Evolutionary conservation across 768 basidiomycete species (phyloP).

Genomic region (Tylopilus subfusipes): DNA sequence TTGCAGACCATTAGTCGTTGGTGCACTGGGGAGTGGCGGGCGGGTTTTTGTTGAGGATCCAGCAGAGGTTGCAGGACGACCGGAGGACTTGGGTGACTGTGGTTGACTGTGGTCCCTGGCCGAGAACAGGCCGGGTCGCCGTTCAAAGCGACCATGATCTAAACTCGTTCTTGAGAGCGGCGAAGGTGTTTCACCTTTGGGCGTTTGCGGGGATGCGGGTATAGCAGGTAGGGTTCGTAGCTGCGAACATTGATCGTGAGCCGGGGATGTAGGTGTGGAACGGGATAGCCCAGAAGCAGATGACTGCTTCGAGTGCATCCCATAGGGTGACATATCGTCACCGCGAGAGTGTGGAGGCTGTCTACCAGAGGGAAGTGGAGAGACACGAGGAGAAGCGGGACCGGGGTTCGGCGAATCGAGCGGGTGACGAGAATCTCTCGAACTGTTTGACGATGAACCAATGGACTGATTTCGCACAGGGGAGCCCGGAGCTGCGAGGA

Average conservation of each 20-base stretch:
- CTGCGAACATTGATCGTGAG: constrained; percentile 10
- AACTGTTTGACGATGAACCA: constrained; percentile 22
- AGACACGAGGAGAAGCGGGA: constrained; percentile 2
- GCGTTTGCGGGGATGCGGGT: constrained; percentile 30
- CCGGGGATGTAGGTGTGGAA: constrained; percentile 6
- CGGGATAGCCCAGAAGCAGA: constrained; percentile 17
- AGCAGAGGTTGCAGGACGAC: constrained; percentile 42
- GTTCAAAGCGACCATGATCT: constrained; percentile 13
- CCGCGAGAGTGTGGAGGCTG: neutral
- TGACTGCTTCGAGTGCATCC: constrained; percentile 21
- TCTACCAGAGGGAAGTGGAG: constrained; percentile 17
- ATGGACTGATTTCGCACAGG: constrained; percentile 23
- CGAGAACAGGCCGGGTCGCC: constrained; percentile 8
- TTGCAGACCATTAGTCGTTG: neutral
- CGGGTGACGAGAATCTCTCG: constrained; percentile 23
- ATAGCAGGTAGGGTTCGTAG: constrained; percentile 23
- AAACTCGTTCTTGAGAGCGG: constrained; percentile 16
- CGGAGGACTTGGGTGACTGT: constrained; percentile 13
- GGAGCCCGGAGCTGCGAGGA: constrained; percentile 10
- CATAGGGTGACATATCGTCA: constrained; percentile 6
- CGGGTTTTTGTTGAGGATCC: constrained; percentile 19
- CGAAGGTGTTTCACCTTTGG: constrained; percentile 16
- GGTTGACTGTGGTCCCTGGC: neutral
- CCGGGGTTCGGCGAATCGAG: constrained; percentile 18
- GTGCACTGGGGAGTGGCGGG: neutral